Evolutionary conservation across 148 eudicot species (phyloP), one percentile per base, ranked within the genome.

Genomic region (Arbutus unedo): DNA sequence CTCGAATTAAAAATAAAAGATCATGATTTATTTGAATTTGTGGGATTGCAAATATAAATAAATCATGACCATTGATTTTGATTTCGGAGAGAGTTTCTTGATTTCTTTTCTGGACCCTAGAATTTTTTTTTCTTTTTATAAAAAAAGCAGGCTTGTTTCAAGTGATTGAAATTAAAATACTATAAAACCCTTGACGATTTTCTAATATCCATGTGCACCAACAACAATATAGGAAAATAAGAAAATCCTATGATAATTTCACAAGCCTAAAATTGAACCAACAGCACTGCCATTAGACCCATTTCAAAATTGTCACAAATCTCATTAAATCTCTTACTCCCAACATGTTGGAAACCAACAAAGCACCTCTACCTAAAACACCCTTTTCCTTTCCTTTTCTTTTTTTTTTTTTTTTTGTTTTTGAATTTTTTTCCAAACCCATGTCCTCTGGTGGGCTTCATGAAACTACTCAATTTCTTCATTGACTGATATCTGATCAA

Each of bases 231-330:
- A 43, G 74, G 21, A 66, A 66, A 10, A 64, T 23, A 3, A 64
- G 70, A 64, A 64, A 41, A 41, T 38, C 44, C 8, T 41, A 43
- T 41, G 47, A 11, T 13, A 38, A 41, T 43, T 9, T 70, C 19
- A 70, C 49, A 70, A 13, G 49, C 74, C 74, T 70, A 48, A 5
- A 5, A 16, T 43, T 70, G 48, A 70, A 38, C n/a, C 48, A 70
- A 41, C 14, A 47, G 23, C 25, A 47, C 21, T 73, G 23, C 76
- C 25, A 16, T 70, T 66, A 66, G 71, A 45, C 21, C 11, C 16
- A 45, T 73, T 45, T 73, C 76, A 44, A 44, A 73, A 73, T 73
- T 73, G 76, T 45, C 44, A 80, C 15, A 59, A 70, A 67, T 80
- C 67, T 38, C 31, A 11, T 67, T 47, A 59, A 5, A 77, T 5